A percentile compares a stretch with the other conserved stretches of the same genome.
These are phyloP conservation scores for Helianthus annuus DNA, from an alignment of 129 eudicot species.

Conservation along the genomic window HanXRQr2.0-SUNRISE NC_035444.2:123352341-123352840, in stretches of 20 bases:
- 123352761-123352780: conserved; percentile 69
- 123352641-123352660: conserved; percentile 70
- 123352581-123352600: conserved; percentile 86
- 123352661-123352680: conserved; percentile 82
- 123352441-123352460: conserved; percentile 64
- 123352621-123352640: conserved; percentile 79
- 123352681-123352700: conserved; percentile 72
- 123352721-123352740: conserved; percentile 72
- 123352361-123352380: too few species aligned
- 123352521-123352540: conserved; percentile 81
- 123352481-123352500: conserved; percentile 84
- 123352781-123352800: conserved; percentile 93
- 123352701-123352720: conserved; percentile 65
- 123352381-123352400: conserved; percentile 19
- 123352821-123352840: conserved; percentile 53
- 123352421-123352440: conserved; percentile 43
- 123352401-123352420: conserved; percentile 92
- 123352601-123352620: conserved; percentile 57
- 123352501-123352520: conserved; percentile 89
- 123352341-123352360: neutral
- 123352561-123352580: conserved; percentile 88
- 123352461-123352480: conserved; percentile 85
- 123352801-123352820: conserved; percentile 66
- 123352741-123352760: conserved; percentile 86
- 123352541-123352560: conserved; percentile 81